phyloP scores from a whole-genome alignment of 148 eudicot genomes.

The Oxyria digyna region DNA sequence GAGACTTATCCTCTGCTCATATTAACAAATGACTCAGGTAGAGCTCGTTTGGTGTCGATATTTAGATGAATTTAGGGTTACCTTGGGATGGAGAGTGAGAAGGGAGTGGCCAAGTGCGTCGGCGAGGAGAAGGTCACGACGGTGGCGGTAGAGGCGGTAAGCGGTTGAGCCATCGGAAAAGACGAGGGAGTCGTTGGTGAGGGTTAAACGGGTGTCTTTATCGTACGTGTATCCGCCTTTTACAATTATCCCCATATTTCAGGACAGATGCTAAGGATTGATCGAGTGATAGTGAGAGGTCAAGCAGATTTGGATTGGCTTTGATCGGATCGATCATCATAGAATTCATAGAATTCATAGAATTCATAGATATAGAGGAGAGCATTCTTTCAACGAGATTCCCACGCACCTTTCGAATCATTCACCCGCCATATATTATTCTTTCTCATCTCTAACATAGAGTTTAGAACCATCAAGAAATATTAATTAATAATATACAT shows the following conservation, averaged over 20 bases:
- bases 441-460: not conserved
- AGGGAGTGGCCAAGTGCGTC: not conserved
- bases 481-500: too few species aligned
- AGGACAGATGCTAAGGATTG: not conserved
- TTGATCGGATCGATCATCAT: not conserved
- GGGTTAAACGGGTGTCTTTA: not conserved
- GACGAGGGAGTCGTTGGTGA: not conserved
- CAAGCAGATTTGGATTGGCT: not conserved
- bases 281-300: not conserved
- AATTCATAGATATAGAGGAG: not conserved
- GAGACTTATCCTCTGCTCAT: slow-evolving; percentile 57
- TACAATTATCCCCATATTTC: not conserved
- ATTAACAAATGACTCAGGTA: too few species aligned
- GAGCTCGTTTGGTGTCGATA: too few species aligned
- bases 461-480: too few species aligned
- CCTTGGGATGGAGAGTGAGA: slow-evolving; percentile 10
- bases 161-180: not conserved
- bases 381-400: not conserved
- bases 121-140: not conserved
- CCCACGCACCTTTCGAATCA: not conserved
- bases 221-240: not conserved
- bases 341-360: too few species aligned
- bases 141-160: not conserved
- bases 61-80: not conserved
- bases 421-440: not conserved